Evolutionary conservation across 2,329 filamentous ascomycete genomes (phyloP), one percentile per base, ranked within the genome.

Genomic region (Pseudonectria foliicola): DNA sequence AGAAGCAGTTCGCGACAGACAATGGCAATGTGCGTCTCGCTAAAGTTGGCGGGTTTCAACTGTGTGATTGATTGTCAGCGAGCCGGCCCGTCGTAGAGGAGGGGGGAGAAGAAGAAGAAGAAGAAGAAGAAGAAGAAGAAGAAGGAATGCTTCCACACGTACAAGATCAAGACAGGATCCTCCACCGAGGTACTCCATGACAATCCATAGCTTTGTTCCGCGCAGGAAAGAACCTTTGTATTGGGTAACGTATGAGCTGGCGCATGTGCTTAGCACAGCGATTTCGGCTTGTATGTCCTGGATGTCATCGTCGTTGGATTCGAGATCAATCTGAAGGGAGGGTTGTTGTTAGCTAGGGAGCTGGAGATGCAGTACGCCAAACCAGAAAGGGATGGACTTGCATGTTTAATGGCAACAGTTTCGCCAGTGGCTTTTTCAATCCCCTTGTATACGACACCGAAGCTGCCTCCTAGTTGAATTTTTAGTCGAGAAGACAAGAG

Each of bases 261-360:
- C 84, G 67, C 92, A 98, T 34, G 92, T 95, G 63, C 89, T 92
- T 42, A 98, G 72, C 24, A 98, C 84, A 3, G 87, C 84, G 49
- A 98, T 96, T 59, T 98, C 92, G 56, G 94, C 88, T 54, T 98
- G 90, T 39, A 98, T 96, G 58, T 98, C 92, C 61, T 89, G 84
- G 40, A 98, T 95, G 58, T 98, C 92, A 66, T 98, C 92, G 62
- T 94, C 90, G 68, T 88, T 96, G 39, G 90, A 94, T 66, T 98
- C 92, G 56, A 98, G 85, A 61, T 98, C 92, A 61, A 98, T 96
- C 88, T 96, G 38, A 13, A 42, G n/a, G 31, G 18, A 10, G 10
- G 21, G 29, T 27, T 18, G 10, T 28, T 38, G 40, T 51, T 29
- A 43, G 47, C 29, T 14, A 29, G 33, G 42, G 18, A 21, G 8